Evolutionary conservation across 257 asterid genomes (phyloP), one percentile per base, ranked within the genome.

Genomic region (Capsicum chinense): DNA sequence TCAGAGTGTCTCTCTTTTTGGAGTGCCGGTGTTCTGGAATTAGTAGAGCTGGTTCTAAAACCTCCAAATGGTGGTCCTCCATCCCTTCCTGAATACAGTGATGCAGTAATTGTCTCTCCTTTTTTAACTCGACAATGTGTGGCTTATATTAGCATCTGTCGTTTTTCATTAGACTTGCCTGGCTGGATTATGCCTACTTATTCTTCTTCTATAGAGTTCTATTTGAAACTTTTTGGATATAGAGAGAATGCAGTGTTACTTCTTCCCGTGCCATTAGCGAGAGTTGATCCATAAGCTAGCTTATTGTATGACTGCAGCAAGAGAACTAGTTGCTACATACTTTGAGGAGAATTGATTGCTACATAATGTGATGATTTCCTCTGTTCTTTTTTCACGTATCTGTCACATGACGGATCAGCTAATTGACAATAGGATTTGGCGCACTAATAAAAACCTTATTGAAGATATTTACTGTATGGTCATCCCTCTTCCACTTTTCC

Each of bases 61-160:
- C 98, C 99, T 85, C 95, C 97, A 37, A 80, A 80, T 79, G 98
- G 98, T 69, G 97, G 98, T 84, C 99, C 98, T 84, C 98, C 98
- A 66, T 83, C 89, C 14, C 97, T 96, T 83, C 98, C 98, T 4
- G 98, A 94, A 86, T 86, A 85, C 91, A 89, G 94, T 83, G 98
- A 96, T 90, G 98, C 98, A 42, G 99, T 96, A 87, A 86, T 76
- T 79, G 66, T 81, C 89, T 86, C 86, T 86, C 86, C 60, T 71
- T 44, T 56, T 54, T 76, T 48, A 19, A 58, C 48, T 63, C 63
- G 60, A 50, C 44, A 50, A 74, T 73, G 42, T 50, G 62, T 21
- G 81, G 50, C 81, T 74, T 50, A 21, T 74, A 74, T 74, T 74
- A 50, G 21, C 81, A 50, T 19, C 44, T 50, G 48, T 74, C 7